Evolutionary conservation across 2,329 filamentous ascomycete species (phyloP).

Genomic region (Aspergillus carbonarius): DNA sequence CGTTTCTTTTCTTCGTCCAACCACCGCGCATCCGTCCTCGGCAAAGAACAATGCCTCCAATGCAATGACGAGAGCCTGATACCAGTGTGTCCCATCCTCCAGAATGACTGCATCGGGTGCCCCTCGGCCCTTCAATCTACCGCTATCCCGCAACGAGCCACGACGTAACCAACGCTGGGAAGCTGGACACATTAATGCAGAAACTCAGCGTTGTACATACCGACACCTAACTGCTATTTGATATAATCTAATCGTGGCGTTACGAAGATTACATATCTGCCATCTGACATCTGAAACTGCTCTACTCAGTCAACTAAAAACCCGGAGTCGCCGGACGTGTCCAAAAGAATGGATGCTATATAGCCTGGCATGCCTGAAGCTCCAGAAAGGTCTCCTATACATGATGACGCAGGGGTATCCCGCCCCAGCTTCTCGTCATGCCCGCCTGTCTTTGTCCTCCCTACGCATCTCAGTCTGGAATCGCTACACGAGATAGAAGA

Average conservation of each 20-base stretch:
- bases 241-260: neutral
- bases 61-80: neutral
- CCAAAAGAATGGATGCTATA: neutral
- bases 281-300: neutral
- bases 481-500: conserved; percentile 65
- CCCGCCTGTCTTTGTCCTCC: conserved; percentile 71
- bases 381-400: conserved; percentile 19
- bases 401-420: neutral
- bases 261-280: neutral
- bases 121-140: no score
- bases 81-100: neutral
- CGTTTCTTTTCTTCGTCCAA: neutral
- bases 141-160: no score
- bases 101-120: neutral
- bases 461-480: conserved; percentile 65
- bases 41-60: neutral
- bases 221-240: neutral
- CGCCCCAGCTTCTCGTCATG: conserved; percentile 33
- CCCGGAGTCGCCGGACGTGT: neutral
- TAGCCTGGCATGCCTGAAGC: conserved; percentile 15
- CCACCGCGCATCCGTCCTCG: neutral
- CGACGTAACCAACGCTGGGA: no score
- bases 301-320: neutral
- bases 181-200: no score
- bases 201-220: neutral